Percentiles rank a stretch among this genome's conserved stretches.
Evolutionary conservation across 2,329 filamentous ascomycete genomes (phyloP).

Genomic region (Ophiostoma australiae): DNA sequence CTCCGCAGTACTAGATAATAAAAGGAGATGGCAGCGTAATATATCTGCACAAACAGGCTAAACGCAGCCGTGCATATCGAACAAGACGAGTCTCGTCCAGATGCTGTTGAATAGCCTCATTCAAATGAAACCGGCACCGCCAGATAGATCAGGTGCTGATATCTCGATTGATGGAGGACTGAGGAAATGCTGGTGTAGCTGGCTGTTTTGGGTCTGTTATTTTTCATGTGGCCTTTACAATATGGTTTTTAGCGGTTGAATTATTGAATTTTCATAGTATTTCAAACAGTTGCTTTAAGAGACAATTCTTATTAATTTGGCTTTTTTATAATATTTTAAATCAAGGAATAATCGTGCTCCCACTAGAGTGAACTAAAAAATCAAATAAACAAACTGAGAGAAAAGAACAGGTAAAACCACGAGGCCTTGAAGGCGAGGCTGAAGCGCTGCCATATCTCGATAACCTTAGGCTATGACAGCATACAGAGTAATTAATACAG

Average conservation of each 20-base stretch:
- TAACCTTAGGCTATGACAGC: constrained; percentile 1
- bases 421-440: background rate
- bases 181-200: no score
- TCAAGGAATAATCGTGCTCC: no score
- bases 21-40: background rate
- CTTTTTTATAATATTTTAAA: no score
- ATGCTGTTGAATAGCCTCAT: background rate
- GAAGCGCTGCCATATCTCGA: background rate
- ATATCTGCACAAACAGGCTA: background rate
- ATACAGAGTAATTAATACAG: background rate
- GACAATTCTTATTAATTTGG: no score
- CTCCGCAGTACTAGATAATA: no score
- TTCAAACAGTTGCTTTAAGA: no score
- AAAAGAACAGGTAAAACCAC: background rate
- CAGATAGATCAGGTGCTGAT: background rate
- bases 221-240: background rate
- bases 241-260: no score
- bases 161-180: background rate
- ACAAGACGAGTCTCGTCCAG: background rate
- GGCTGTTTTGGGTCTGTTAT: no score
- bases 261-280: no score
- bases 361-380: no score
- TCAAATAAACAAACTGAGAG: background rate
- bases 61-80: constrained; percentile 1
- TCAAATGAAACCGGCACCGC: background rate